Evolutionary conservation across 805 yeast genomes (phyloP).

Genomic region (Starmerella stigmatis): DNA sequence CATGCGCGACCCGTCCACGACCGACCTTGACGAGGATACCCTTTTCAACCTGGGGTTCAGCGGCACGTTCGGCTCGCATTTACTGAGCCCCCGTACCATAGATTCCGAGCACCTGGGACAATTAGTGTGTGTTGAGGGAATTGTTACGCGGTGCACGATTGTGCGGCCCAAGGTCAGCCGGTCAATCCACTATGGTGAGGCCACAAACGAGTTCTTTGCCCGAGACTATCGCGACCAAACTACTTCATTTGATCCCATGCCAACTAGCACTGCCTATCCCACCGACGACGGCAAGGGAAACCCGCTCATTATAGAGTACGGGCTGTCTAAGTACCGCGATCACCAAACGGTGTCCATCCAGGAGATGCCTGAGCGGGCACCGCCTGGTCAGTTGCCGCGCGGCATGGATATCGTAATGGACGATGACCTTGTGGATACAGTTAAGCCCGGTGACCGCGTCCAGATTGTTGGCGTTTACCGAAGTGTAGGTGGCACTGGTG

Average conservation of each 20-base stretch:
- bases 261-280: slow-evolving; percentile 80
- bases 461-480: slow-evolving; percentile 90
- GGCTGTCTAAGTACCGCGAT: slow-evolving; percentile 82
- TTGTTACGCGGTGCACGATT: slow-evolving; percentile 84
- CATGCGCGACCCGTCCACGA: slow-evolving; percentile 50
- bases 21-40: slow-evolving; percentile 49
- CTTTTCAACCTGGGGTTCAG: slow-evolving; percentile 67
- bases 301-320: slow-evolving; percentile 81
- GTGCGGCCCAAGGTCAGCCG: slow-evolving; percentile 86
- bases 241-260: slow-evolving; percentile 73
- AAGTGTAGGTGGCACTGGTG: slow-evolving; percentile 59
- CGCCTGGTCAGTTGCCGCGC: slow-evolving; percentile 94
- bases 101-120: slow-evolving; percentile 66
- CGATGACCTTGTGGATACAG: slow-evolving; percentile 83
- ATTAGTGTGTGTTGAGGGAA: slow-evolving; percentile 84
- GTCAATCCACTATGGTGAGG: slow-evolving; percentile 86
- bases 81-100: slow-evolving; percentile 79
- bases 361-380: slow-evolving; percentile 96
- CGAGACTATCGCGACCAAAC: slow-evolving; percentile 90
- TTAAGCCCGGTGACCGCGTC: slow-evolving; percentile 93
- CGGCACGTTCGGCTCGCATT: slow-evolving; percentile 85
- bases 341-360: slow-evolving; percentile 89
- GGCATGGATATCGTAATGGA: slow-evolving; percentile 86
- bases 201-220: slow-evolving; percentile 72
- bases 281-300: slow-evolving; percentile 88